Evolutionary conservation across 1,284 basidiomycete species (phyloP).

Genomic region (Phlebopus sp.): DNA sequence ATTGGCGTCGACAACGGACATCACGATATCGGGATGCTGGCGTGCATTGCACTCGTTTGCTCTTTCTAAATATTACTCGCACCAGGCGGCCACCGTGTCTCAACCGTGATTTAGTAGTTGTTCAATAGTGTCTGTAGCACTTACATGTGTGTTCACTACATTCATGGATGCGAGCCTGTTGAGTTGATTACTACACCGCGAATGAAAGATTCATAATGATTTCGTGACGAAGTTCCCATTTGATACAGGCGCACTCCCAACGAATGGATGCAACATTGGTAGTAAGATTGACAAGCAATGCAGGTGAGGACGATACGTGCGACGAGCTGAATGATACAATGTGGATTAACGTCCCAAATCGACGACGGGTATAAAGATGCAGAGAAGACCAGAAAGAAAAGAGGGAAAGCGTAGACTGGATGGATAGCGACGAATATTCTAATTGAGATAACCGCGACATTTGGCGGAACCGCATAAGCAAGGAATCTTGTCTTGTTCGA

Average conservation of each 20-base stretch:
- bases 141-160: neutral
- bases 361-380: constrained; percentile 2
- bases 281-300: constrained; percentile 1
- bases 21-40: neutral
- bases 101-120: neutral
- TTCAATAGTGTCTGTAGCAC: neutral
- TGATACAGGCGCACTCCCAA: neutral
- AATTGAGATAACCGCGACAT: constrained; percentile 90
- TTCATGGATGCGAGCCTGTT: too few relatives aligned
- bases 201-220: too few relatives aligned
- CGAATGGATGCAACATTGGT: neutral
- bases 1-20: neutral
- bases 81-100: neutral
- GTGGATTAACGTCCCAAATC: constrained; percentile 1
- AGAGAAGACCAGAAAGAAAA: neutral
- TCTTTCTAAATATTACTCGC: neutral
- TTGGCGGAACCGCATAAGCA: constrained; percentile 85
- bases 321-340: constrained; percentile 4
- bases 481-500: constrained; percentile 90
- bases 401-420: neutral
- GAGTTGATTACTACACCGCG: neutral
- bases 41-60: too few relatives aligned
- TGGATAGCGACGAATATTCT: constrained; percentile 16
- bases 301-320: constrained; percentile 1
- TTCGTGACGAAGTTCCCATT: too few relatives aligned